Evolutionary conservation across 2,329 filamentous ascomycete genomes (phyloP).

Genomic region (Neocatenulostroma microsporum): DNA sequence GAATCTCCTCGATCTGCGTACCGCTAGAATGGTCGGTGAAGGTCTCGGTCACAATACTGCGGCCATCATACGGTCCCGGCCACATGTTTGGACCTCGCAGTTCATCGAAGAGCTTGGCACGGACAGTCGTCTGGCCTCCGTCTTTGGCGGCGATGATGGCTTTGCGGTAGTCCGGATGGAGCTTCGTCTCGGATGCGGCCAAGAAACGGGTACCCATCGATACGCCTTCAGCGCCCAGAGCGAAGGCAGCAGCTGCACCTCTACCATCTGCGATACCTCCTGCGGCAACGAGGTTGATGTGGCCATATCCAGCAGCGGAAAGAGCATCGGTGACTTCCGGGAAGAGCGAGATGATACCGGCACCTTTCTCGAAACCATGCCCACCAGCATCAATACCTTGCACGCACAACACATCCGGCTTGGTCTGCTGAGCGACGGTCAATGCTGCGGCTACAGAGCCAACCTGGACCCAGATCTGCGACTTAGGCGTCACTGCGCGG

Average conservation of each 20-base stretch:
- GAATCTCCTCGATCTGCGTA: conserved; percentile 36
- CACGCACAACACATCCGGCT: conserved; percentile 51
- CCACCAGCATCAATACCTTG: conserved; percentile 60
- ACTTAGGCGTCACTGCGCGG: conserved; percentile 28
- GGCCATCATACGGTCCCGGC: conserved; percentile 50
- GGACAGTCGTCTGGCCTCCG: conserved; percentile 44
- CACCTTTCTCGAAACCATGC: conserved; percentile 51
- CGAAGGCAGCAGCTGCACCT: conserved; percentile 48
- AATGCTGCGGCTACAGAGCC: conserved; percentile 51
- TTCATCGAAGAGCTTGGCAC: conserved; percentile 46
- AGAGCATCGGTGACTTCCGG: conserved; percentile 50
- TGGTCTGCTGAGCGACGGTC: conserved; percentile 39
- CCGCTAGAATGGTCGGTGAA: conserved; percentile 35
- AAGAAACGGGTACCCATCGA: conserved; percentile 60
- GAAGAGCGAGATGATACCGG: conserved; percentile 50
- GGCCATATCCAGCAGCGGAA: conserved; percentile 11
- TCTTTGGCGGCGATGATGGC: conserved; percentile 42
- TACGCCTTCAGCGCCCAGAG: conserved; percentile 46
- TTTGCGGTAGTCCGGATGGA: conserved; percentile 39
- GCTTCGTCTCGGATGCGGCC: conserved; percentile 40
- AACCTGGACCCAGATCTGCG: conserved; percentile 52
- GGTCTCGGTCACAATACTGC: conserved; percentile 51
- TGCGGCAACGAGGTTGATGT: conserved; percentile 49
- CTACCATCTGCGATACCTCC: conserved; percentile 49
- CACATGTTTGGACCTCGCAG: conserved; percentile 51